Percentiles rank a stretch among this genome's conserved stretches.
Conservation (phyloP, 2,329 filamentous ascomycete genomes). For the Colletotrichum shisoi region DNA sequence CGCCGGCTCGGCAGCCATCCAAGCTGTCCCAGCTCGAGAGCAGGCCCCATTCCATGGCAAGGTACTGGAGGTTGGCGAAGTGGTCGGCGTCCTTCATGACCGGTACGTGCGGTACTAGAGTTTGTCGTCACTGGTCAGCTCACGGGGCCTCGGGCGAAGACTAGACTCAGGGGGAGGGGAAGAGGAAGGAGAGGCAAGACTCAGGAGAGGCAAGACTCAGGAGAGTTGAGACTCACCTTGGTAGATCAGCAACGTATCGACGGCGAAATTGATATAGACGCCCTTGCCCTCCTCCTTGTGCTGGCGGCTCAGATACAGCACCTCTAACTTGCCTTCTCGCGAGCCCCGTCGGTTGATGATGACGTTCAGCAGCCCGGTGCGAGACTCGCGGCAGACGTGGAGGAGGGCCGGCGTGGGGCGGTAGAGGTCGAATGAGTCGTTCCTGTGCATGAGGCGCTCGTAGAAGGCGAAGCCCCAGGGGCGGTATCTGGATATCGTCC, state of each 20-base stretch:
- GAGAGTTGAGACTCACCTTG: conserved; percentile 15
- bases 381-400: conserved; percentile 23
- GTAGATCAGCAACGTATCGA: conserved; percentile 25
- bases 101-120: background rate
- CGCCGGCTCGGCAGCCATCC: background rate
- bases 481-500: background rate
- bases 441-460: too few species aligned
- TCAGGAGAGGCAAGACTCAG: too few species aligned
- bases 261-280: conserved; percentile 15
- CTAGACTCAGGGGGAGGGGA: background rate
- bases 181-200: too few species aligned
- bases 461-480: too few species aligned
- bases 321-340: conserved; percentile 3
- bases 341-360: background rate
- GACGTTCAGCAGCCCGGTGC: conserved; percentile 11
- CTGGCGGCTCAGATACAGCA: background rate
- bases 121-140: background rate
- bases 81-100: conserved; percentile 12
- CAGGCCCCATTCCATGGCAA: conserved; percentile 38
- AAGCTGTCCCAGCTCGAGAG: conserved; percentile 28
- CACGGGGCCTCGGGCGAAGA: background rate
- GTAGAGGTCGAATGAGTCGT: background rate
- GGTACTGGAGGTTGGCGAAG: conserved; percentile 24
- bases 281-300: background rate
- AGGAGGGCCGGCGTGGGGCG: conserved; percentile 20